Base-by-base conservation (phyloP, 352 stramenopile genomes). In the Phytopythium cucurbitacearum region DNA sequence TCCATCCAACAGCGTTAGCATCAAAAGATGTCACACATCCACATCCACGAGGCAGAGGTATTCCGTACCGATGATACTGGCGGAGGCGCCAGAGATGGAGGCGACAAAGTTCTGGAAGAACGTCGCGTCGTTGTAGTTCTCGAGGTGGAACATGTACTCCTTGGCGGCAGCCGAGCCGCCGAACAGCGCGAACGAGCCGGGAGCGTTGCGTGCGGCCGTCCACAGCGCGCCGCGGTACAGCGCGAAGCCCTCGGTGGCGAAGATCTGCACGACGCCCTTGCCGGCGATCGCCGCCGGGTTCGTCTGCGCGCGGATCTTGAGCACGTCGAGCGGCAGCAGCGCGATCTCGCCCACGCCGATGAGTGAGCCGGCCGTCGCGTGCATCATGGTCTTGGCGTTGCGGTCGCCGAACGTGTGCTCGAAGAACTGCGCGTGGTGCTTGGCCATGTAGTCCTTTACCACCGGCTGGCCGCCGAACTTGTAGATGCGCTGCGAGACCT, bases 251-350 rank as follows among this genome's bases (percentile, higher is more conserved):
- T 98, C 94, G 49, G 82, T 91, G 56, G 77, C 67, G 77, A 98
- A 95, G 64, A 98, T 98, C 62, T 97, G 72, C 32, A 95, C 57
- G 37, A 98, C 64, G 41, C 93, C 93, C 41, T 95, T 87, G 52
- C 92, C 91, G 36, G 80, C 80, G 48, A 98, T 90, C 35, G 89
- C 88, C 48, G 92, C 89, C 21, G 94, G 94, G 74, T 97, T 96
- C 56, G 93, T 98, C 70, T 98, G 94, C 12, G 93, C 91, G 63
- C 96, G 96, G 64, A 98, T 97, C 80, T 98, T 98, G 58, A 98
- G 85, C 62, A 97, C 89, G 63, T 98, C 93, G n/a, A 98, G 76
- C 15, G 94, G 94, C 56, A 98, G 69, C 33, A 98, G 73, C 44
- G 88, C 85, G 55, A 98, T 97, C 78, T 98, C 94, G 52, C 94